A percentile compares a stretch with the other conserved stretches of the same genome.
phyloP scores from a whole-genome alignment of 495 filamentous ascomycete genomes.

The Cercophora samala region DNA sequence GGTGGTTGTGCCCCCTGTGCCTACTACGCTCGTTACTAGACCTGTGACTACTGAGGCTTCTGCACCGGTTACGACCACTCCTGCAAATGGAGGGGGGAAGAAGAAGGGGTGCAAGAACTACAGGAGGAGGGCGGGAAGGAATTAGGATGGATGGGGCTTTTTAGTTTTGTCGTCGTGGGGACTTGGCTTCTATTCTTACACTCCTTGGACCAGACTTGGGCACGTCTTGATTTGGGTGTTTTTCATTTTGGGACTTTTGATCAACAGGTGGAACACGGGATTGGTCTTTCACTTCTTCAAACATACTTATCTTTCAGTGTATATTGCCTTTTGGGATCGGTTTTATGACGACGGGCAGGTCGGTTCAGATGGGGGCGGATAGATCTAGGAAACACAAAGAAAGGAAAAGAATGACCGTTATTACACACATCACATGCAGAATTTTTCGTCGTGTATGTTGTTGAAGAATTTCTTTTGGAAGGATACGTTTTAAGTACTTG shows the following conservation, averaged over 20 bases:
- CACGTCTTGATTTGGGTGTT: no score
- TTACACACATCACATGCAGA: background rate
- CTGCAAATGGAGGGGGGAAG: background rate
- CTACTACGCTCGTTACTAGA: background rate
- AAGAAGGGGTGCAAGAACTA: background rate
- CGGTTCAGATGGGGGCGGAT: background rate
- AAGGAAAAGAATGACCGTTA: background rate
- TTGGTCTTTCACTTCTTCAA: background rate
- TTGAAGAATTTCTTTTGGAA: no score
- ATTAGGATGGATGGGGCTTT: background rate
- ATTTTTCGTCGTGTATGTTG: background rate
- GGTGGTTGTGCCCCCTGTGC: background rate
- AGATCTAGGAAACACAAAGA: background rate
- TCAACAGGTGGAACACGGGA: background rate
- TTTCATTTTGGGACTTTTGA: conserved; percentile 3
- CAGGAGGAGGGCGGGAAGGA: background rate
- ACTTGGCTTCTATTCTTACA: conserved; percentile 13
- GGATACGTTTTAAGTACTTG: no score
- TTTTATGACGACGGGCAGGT: background rate
- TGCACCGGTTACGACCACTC: background rate
- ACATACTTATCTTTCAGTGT: background rate
- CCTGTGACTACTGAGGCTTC: background rate
- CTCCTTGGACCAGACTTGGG: conserved; percentile 6
- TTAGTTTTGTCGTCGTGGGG: no score
- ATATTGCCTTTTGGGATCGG: background rate